Evolutionary conservation across 2,329 filamentous ascomycete genomes (phyloP).

Genomic region (Aspergillus unguis): DNA sequence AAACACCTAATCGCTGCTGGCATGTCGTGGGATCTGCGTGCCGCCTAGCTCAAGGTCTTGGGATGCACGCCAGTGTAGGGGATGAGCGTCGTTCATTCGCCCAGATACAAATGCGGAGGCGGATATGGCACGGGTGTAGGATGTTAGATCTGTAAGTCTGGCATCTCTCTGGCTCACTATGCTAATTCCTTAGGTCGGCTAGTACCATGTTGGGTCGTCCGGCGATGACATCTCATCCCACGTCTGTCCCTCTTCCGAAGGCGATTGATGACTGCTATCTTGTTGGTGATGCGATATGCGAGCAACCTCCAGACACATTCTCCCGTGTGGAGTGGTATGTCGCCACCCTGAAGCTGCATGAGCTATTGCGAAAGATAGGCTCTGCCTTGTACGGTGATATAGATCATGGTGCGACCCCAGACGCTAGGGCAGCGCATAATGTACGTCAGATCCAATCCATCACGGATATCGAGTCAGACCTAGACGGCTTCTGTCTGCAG

Average conservation of each 20-base stretch:
- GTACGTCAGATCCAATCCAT: not conserved
- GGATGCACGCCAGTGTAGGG: slow-evolving; percentile 33
- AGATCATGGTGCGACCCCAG: not conserved
- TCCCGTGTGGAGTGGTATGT: slow-evolving; percentile 1
- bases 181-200: slow-evolving; percentile 16
- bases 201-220: slow-evolving; percentile 37
- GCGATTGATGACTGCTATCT: not conserved
- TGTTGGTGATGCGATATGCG: not conserved
- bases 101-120: slow-evolving; percentile 33
- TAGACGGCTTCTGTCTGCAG: not conserved
- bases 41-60: slow-evolving; percentile 41
- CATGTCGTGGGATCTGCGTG: slow-evolving; percentile 43
- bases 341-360: not conserved
- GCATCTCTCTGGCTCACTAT: not conserved
- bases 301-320: not conserved
- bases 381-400: not conserved
- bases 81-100: slow-evolving; percentile 17
- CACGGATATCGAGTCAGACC: not conserved
- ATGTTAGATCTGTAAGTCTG: slow-evolving; percentile 35
- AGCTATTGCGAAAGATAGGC: not conserved
- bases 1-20: slow-evolving; percentile 42
- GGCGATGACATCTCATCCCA: slow-evolving; percentile 27
- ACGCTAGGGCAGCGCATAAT: not conserved
- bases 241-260: slow-evolving; percentile 1
- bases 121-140: slow-evolving; percentile 40